Conservation (phyloP, 768 basidiomycete species). For the Kwoniella sp. region DNA sequence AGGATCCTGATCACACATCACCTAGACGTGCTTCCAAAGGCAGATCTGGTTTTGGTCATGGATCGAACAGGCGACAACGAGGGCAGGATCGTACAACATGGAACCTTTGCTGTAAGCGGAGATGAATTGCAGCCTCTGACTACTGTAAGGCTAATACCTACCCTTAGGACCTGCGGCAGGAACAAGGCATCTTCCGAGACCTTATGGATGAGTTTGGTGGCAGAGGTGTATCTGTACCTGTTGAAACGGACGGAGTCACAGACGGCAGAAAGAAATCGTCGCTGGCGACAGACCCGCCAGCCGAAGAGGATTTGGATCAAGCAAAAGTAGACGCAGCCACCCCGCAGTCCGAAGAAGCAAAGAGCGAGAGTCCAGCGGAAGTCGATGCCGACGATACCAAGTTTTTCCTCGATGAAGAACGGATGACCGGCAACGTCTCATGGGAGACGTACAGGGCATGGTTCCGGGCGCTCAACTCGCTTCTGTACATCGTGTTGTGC, state of each 20-base stretch:
- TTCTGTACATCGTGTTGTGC: constrained; percentile 54
- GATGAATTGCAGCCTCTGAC: not conserved
- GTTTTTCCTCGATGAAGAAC: constrained; percentile 56
- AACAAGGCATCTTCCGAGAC: constrained; percentile 34
- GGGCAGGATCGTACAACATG: constrained; percentile 59
- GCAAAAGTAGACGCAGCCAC: no score
- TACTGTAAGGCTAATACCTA: not conserved
- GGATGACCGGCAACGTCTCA: constrained; percentile 57
- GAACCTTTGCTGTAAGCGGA: constrained; percentile 55
- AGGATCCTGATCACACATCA: constrained; percentile 58
- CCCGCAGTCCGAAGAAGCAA: no score
- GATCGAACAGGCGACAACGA: constrained; percentile 23
- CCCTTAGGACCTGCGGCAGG: constrained; percentile 16
- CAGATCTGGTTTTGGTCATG: constrained; percentile 47
- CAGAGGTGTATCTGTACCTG: not conserved
- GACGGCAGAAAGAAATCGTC: not conserved
- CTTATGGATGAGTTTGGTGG: constrained; percentile 53
- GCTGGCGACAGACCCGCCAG: no score
- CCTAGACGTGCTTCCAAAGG: constrained; percentile 42
- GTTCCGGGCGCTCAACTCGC: constrained; percentile 21
- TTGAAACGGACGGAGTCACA: not conserved
- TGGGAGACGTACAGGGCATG: constrained; percentile 55
- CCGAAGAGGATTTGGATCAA: constrained; percentile 1
- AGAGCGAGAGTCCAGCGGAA: no score
- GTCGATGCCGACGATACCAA: not conserved